These are phyloP conservation scores for Globisporangium cylindrosporum DNA, from an alignment of 352 stramenopile species.

Conservation along the genomic window DNA sequence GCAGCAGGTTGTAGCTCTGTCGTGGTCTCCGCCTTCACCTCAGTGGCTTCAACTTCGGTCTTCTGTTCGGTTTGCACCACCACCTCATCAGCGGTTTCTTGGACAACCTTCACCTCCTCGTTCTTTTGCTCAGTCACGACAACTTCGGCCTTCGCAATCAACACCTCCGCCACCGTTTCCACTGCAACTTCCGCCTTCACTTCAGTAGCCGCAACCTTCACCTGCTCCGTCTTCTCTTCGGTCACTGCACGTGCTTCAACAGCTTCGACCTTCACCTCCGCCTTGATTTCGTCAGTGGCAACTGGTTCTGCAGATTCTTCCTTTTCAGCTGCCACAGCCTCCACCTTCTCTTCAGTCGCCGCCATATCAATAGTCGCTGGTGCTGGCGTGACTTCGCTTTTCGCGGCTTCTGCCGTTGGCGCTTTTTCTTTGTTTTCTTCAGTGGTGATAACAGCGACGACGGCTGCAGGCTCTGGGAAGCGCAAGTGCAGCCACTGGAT, in stretches of 20 bases:
- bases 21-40: neutral
- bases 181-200: neutral
- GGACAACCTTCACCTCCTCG: neutral
- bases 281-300: neutral
- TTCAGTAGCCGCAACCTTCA: neutral
- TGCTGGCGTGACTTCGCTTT: neutral
- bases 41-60: neutral
- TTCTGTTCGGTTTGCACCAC: constrained; percentile 1
- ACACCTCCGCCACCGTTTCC: neutral
- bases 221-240: neutral
- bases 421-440: constrained; percentile 16
- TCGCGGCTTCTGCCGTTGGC: constrained; percentile 13
- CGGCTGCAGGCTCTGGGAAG: constrained; percentile 23
- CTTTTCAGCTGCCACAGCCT: neutral
- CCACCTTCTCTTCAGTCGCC: neutral
- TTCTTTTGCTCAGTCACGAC: neutral
- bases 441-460: neutral
- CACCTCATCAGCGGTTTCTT: neutral
- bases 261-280: neutral
- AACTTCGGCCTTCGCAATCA: neutral
- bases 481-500: constrained; percentile 41
- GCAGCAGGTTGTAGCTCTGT: neutral
- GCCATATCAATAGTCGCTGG: neutral
- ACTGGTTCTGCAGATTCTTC: neutral
- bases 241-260: neutral